phyloP scores from a whole-genome alignment of 306 rosid genomes.

The Arachis stenosperma region DNA sequence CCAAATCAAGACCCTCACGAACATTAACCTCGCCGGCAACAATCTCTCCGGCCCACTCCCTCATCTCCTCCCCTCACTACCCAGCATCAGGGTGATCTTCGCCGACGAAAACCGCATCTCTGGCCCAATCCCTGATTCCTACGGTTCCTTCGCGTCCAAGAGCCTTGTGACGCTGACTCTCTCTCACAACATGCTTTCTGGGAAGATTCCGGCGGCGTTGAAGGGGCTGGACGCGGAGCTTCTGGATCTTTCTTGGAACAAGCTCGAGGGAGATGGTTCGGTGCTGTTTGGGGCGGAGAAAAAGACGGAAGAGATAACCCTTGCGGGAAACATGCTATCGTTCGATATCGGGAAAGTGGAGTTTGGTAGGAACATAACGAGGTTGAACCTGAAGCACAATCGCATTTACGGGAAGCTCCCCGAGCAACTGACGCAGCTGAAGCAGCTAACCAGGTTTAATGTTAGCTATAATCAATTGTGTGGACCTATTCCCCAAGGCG shows the following conservation, averaged over 20 bases:
- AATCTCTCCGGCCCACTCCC: neutral
- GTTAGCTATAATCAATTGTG: constrained; percentile 24
- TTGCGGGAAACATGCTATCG: neutral
- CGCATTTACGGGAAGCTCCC: constrained; percentile 16
- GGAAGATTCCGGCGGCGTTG: neutral
- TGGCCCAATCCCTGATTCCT: constrained; percentile 1
- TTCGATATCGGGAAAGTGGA: constrained; percentile 25
- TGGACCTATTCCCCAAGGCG: constrained; percentile 31
- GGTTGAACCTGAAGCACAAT: constrained; percentile 1
- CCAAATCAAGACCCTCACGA: neutral
- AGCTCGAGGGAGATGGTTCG: constrained; percentile 8
- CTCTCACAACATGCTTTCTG: constrained; percentile 10
- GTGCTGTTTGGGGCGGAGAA: constrained; percentile 10
- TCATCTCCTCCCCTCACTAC: neutral
- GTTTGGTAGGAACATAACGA: neutral
- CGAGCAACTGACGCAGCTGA: neutral
- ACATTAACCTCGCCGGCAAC: neutral
- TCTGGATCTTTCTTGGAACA: constrained; percentile 12
- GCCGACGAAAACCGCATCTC: neutral
- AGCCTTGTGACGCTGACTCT: neutral
- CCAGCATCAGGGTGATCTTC: neutral
- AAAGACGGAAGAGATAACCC: neutral
- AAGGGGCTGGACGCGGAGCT: neutral
- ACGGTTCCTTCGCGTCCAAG: neutral
- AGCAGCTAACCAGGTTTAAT: neutral